These are phyloP conservation scores for Fusarium verrucosum DNA, from an alignment of 2,329 filamentous ascomycete species.

Conservation along the genomic window DNA sequence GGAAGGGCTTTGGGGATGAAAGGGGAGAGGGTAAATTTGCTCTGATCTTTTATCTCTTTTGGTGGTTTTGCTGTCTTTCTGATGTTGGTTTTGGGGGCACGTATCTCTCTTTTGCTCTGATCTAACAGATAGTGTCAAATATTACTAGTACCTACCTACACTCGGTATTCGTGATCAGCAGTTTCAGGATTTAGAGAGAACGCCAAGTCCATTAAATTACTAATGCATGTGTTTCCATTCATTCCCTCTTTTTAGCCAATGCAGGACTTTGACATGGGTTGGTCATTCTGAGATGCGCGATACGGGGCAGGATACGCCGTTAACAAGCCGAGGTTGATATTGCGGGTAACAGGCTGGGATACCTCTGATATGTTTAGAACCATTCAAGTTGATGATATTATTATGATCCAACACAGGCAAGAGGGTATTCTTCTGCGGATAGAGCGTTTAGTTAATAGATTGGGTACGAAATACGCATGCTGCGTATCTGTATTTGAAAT, in stretches of 20 bases:
- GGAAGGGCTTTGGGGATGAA: too few relatives aligned
- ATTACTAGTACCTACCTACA: too few relatives aligned
- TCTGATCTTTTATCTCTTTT: too few relatives aligned
- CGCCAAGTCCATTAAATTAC: neutral
- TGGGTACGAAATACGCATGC: neutral
- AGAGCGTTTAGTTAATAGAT: neutral
- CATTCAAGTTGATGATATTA: neutral
- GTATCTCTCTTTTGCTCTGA: neutral
- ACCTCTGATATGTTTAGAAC: neutral
- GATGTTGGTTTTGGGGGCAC: too few relatives aligned
- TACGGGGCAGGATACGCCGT: neutral
- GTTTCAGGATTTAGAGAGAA: neutral
- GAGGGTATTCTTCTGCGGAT: too few relatives aligned
- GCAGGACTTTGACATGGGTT: neutral
- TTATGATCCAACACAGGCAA: neutral
- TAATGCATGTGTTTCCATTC: neutral
- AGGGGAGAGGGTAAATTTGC: too few relatives aligned
- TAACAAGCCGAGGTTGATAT: constrained; percentile 5
- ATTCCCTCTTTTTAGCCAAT: neutral
- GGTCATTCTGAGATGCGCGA: neutral
- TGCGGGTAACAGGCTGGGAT: neutral
- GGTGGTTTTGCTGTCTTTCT: too few relatives aligned
- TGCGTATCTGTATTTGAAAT: neutral
- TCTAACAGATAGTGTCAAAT: neutral
- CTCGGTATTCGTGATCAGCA: neutral